Conservation (phyloP, 2,329 filamentous ascomycete genomes). For the Pseudocercospora fuligena region DNA sequence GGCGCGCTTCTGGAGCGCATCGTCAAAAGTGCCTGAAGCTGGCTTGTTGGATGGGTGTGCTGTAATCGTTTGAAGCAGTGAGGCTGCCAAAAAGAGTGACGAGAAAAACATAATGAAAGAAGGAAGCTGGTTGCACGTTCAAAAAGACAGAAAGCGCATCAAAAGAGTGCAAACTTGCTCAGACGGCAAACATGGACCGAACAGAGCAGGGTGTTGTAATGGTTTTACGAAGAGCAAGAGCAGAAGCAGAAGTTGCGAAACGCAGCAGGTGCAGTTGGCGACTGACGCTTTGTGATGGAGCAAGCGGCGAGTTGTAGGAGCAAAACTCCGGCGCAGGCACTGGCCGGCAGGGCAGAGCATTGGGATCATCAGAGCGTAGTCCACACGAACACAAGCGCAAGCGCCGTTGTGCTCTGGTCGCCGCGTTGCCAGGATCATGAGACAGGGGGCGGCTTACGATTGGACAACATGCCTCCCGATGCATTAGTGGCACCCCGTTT, state of each 20-base stretch:
- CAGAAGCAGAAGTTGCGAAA: background rate
- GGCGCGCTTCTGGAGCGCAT: constrained; percentile 19
- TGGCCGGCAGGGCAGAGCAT: background rate
- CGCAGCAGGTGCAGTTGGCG: background rate
- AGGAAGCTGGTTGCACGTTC: constrained; percentile 1
- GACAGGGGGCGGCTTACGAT: too few species aligned
- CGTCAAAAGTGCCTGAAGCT: constrained; percentile 18
- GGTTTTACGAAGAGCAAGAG: constrained; percentile 2
- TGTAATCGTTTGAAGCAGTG: constrained; percentile 8
- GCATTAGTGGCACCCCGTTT: too few species aligned
- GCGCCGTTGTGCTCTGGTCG: constrained; percentile 3
- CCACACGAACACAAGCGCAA: constrained; percentile 3
- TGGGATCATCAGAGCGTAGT: constrained; percentile 2
- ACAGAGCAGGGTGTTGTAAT: background rate
- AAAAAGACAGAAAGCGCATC: constrained; percentile 8
- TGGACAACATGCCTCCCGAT: too few species aligned
- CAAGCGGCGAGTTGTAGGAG: background rate
- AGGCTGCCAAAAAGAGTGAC: constrained; percentile 19
- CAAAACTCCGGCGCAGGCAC: background rate
- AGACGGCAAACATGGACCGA: constrained; percentile 3
- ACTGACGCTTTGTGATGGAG: background rate
- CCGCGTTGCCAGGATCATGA: background rate
- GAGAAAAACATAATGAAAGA: constrained; percentile 18
- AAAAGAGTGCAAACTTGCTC: constrained; percentile 3
- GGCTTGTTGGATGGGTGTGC: constrained; percentile 18